A percentile compares a stretch with the other conserved stretches of the same genome.
Conservation (phyloP, 495 filamentous ascomycete species). For the Aspergillus asperescens region DNA sequence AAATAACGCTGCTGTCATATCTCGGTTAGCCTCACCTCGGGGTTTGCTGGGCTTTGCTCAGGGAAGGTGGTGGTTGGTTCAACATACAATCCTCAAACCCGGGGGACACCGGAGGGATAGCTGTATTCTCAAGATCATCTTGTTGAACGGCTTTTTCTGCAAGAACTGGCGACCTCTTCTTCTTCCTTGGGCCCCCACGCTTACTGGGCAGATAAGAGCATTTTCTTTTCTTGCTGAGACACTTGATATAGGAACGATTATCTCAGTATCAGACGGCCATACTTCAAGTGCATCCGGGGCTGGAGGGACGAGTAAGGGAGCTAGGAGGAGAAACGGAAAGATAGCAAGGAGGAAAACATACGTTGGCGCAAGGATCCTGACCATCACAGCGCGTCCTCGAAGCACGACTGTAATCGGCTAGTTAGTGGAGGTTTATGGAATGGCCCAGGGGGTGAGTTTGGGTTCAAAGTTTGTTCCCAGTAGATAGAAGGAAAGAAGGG, state of each 20-base stretch:
- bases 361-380: slow-evolving; percentile 51
- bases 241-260: slow-evolving; percentile 30
- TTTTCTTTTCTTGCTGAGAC: slow-evolving; percentile 45
- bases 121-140: slow-evolving; percentile 21
- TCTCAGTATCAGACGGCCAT: slow-evolving; percentile 4
- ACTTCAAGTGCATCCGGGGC: not conserved
- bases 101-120: slow-evolving; percentile 17
- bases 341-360: slow-evolving; percentile 28
- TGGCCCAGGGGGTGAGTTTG: not conserved
- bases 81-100: slow-evolving; percentile 37
- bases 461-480: slow-evolving; percentile 1
- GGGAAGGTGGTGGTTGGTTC: not conserved
- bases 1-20: slow-evolving; percentile 34
- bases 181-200: slow-evolving; percentile 50
- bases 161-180: slow-evolving; percentile 31
- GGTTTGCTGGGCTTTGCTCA: not conserved
- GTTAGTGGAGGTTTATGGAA: slow-evolving; percentile 9
- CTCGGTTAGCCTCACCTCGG: slow-evolving; percentile 11
- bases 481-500: not conserved
- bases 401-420: slow-evolving; percentile 40
- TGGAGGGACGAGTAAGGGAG: not conserved
- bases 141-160: slow-evolving; percentile 22
- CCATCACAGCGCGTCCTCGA: slow-evolving; percentile 56
- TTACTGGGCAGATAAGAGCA: slow-evolving; percentile 55
- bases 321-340: not conserved